Evolutionary conservation across 805 yeast species (phyloP).

Genomic region (Metschnikowia amazonensis): DNA sequence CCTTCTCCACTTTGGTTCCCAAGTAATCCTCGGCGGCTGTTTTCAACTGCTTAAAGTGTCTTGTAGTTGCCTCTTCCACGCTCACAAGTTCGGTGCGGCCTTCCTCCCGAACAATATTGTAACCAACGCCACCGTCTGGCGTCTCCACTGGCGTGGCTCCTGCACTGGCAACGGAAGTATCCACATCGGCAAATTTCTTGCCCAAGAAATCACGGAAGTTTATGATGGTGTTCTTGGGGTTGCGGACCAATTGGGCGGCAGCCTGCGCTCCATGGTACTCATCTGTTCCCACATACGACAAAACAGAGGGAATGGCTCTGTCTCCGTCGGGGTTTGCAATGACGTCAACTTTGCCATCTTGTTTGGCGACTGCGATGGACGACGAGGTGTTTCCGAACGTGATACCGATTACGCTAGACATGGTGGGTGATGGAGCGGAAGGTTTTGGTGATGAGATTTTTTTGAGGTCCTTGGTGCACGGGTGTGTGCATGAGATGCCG

Average conservation of each 20-base stretch:
- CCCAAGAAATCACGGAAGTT: slow-evolving; percentile 95
- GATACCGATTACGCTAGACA: slow-evolving; percentile 75
- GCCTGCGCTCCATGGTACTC: slow-evolving; percentile 99
- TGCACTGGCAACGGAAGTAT: slow-evolving; percentile 53
- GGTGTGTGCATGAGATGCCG: no score
- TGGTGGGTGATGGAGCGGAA: slow-evolving; percentile 8
- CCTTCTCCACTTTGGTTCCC: slow-evolving; percentile 76
- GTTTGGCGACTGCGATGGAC: slow-evolving; percentile 81
- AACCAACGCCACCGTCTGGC: slow-evolving; percentile 63
- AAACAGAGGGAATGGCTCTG: slow-evolving; percentile 89
- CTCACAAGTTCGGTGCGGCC: slow-evolving; percentile 52
- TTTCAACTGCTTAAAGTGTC: slow-evolving; percentile 80
- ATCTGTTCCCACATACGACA: slow-evolving; percentile 88
- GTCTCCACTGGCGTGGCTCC: slow-evolving; percentile 61
- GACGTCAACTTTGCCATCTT: slow-evolving; percentile 91
- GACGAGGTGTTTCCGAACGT: slow-evolving; percentile 96
- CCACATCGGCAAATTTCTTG: slow-evolving; percentile 63
- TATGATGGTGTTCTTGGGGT: slow-evolving; percentile 78
- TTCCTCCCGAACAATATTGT: slow-evolving; percentile 51
- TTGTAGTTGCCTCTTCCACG: slow-evolving; percentile 73
- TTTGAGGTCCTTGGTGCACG: slow-evolving; percentile 1
- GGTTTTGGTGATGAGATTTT: slow-evolving; percentile 2
- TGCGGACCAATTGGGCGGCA: slow-evolving; percentile 84
- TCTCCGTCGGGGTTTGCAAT: slow-evolving; percentile 99
- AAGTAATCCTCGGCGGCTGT: slow-evolving; percentile 89